Evolutionary conservation across 148 eudicot genomes (phyloP).

Genomic region (Euryodendron excelsum): DNA sequence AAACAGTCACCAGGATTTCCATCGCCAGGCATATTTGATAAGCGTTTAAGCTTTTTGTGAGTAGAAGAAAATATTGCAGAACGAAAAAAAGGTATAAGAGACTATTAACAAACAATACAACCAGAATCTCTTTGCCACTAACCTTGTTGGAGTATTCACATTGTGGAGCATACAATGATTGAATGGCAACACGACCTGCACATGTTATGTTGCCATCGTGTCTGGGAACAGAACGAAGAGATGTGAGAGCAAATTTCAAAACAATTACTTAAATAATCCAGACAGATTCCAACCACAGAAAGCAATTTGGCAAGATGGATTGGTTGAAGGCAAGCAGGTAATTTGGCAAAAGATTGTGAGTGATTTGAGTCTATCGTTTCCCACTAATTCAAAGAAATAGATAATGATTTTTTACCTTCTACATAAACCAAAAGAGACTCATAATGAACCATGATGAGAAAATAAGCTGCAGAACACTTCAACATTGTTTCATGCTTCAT

Average conservation of each 20-base stretch:
- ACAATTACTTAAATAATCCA: background rate
- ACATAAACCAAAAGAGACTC: background rate
- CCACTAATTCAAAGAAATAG: background rate
- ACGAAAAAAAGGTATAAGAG: background rate
- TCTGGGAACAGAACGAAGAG: slow-evolving; percentile 32
- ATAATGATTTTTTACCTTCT: background rate
- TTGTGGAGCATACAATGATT: slow-evolving; percentile 90
- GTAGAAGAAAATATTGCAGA: background rate
- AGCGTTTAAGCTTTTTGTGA: background rate
- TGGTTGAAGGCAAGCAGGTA: background rate
- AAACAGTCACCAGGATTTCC: background rate
- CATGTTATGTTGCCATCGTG: slow-evolving; percentile 38
- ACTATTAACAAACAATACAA: background rate
- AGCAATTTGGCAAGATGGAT: background rate
- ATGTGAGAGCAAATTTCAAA: background rate
- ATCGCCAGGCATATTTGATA: background rate
- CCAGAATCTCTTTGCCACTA: slow-evolving; percentile 16
- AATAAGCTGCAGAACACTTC: background rate
- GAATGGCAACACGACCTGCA: slow-evolving; percentile 81
- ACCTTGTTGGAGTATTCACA: slow-evolving; percentile 79
- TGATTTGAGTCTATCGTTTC: background rate
- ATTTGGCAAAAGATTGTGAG: background rate
- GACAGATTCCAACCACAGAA: background rate
- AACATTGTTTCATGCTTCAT: background rate
- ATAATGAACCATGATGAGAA: background rate